These are phyloP conservation scores for Maudiozyma saulgeensis DNA, from an alignment of 805 yeast genomes.

Conservation along the genomic window DNA sequence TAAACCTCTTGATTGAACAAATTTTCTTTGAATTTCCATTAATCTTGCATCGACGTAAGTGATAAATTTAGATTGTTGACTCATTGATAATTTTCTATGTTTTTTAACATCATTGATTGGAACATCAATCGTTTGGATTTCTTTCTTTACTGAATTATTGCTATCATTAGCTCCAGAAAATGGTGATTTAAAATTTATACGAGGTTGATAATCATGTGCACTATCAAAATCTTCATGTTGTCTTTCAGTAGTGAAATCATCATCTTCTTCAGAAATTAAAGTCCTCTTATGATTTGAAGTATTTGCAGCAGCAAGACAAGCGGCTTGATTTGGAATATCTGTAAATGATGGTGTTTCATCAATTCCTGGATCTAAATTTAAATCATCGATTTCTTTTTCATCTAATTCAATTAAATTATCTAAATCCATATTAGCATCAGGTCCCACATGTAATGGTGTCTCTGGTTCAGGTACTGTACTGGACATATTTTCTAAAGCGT, in stretches of 20 bases:
- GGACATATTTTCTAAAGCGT: neutral
- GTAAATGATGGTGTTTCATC: constrained; percentile 10
- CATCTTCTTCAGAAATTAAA: neutral
- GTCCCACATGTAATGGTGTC: constrained; percentile 25
- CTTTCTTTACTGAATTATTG: neutral
- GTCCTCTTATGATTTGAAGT: neutral
- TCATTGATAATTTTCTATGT: constrained; percentile 28
- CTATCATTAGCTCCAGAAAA: constrained; percentile 19
- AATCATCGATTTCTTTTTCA: constrained; percentile 21
- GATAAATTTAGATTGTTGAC: constrained; percentile 50
- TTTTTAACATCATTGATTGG: neutral
- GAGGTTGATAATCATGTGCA: constrained; percentile 25
- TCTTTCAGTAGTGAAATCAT: constrained; percentile 1
- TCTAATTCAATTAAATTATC: constrained; percentile 20
- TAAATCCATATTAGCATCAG: constrained; percentile 20
- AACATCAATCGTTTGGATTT: neutral
- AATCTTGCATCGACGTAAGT: constrained; percentile 46
- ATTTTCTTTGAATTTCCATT: constrained; percentile 45
- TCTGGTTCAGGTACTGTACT: constrained; percentile 15
- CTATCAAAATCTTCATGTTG: constrained; percentile 14
- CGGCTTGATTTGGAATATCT: neutral
- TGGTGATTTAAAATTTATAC: constrained; percentile 23
- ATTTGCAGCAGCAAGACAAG: no score
- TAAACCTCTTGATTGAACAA: constrained; percentile 36
- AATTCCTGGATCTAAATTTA: constrained; percentile 19